Base-by-base conservation (phyloP, 1,139 yeast genomes). In the Saccharomycopsis crataegensis region DNA sequence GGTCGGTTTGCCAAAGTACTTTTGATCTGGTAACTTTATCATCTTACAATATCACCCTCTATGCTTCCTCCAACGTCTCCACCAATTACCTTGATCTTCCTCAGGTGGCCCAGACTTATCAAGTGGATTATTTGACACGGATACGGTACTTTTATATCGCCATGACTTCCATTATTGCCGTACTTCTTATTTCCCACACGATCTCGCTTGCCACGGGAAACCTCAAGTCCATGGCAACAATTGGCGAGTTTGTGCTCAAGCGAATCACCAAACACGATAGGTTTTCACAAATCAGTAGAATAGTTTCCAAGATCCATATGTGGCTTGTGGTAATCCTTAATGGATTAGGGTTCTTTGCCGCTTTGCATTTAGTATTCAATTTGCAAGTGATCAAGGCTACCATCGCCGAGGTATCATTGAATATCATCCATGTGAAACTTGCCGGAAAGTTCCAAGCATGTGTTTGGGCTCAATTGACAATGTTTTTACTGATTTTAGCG, bases 391-490 rank as follows among this genome's bases (percentile, higher is more conserved):
- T 52, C 6, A 36, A 37, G 8, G 22, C 37, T 4, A 31, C 46
- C 32, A 37, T 52, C 14, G 43, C 36, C 22, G 42, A 52, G 33
- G 16, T 50, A 7, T 52, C 53, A 4, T 36, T 54, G 11, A 44
- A 45, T 12, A 47, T 54, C 8, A 17, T 54, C 16, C 31, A 38
- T 8, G 37, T 43, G 6, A 49, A 34, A n/a, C 36, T 52, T 9
- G 46, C 43, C 17, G 41, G 34, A 4, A 37, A 41, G 32, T 54
- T 51, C 32, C 16, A 43, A 6, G 8, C 16, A 3, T 8, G 41
- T 9, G 32, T 54, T 7, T 54, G 57, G 57, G 42, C 45, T 5
- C 48, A 49, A 22, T 45, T 54, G 14, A 14, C 38, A 14, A 17
- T 54, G 14, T 40, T 48, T 17, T 14, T 43, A 12, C 6, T 43